Percentiles rank a stretch among this genome's conserved stretches.
Evolutionary conservation across 2,329 filamentous ascomycete genomes (phyloP).

Genomic region (Geosmithia flava): DNA sequence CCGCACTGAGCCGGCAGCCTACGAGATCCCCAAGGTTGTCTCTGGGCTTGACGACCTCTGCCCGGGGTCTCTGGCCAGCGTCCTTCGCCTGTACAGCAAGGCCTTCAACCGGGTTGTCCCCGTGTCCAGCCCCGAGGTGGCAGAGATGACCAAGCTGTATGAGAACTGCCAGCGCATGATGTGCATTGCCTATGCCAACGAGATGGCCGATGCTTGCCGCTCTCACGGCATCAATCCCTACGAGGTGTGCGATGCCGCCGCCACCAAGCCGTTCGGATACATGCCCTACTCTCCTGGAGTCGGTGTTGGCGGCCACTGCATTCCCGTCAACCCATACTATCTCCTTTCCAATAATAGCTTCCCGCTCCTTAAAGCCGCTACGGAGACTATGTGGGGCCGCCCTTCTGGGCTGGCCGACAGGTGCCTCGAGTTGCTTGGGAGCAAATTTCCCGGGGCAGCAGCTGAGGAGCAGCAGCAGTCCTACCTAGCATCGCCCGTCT

Average conservation of each 20-base stretch:
- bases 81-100: conserved; percentile 28
- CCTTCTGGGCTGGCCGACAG: conserved; percentile 11
- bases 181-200: conserved; percentile 40
- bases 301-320: conserved; percentile 43
- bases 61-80: conserved; percentile 28
- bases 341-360: conserved; percentile 32
- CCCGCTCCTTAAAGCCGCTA: conserved; percentile 29
- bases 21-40: conserved; percentile 37
- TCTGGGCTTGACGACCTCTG: conserved; percentile 35
- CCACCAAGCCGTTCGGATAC: conserved; percentile 40
- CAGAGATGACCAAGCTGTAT: conserved; percentile 45
- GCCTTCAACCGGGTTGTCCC: conserved; percentile 34
- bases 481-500: background rate
- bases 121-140: conserved; percentile 38
- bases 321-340: conserved; percentile 42
- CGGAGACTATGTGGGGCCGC: conserved; percentile 28
- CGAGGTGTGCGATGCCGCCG: conserved; percentile 34
- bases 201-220: conserved; percentile 40
- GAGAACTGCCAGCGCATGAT: conserved; percentile 46
- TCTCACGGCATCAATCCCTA: conserved; percentile 31
- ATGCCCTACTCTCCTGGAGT: conserved; percentile 30
- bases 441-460: background rate
- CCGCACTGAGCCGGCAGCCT: conserved; percentile 22
- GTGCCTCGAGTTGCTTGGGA: background rate
- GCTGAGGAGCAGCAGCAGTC: background rate